Conservation (phyloP, 805 yeast genomes). For the Candida coleopterorum region DNA sequence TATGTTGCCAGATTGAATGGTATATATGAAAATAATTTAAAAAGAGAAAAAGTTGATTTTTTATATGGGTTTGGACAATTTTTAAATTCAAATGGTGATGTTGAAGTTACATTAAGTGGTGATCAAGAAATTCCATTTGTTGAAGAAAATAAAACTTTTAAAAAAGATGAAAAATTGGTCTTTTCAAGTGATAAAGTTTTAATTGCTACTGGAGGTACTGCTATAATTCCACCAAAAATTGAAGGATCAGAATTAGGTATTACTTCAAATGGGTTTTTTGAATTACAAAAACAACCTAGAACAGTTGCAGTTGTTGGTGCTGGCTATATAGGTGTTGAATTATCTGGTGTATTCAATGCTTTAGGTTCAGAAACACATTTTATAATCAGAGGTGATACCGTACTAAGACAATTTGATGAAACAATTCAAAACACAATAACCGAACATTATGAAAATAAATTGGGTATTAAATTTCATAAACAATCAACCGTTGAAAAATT, state of each 20-base stretch:
- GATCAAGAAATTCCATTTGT: conserved; percentile 37
- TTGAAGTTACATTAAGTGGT: conserved; percentile 60
- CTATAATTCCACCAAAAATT: conserved; percentile 62
- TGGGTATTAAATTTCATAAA: conserved; percentile 79
- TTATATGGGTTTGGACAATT: conserved; percentile 85
- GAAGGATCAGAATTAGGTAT: conserved; percentile 83
- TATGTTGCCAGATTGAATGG: conserved; percentile 85
- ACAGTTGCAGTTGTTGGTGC: conserved; percentile 95
- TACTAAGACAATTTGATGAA: conserved; percentile 83
- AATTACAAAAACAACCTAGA: conserved; percentile 77
- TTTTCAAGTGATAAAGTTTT: conserved; percentile 80
- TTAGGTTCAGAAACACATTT: conserved; percentile 83
- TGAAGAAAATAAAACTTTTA: conserved; percentile 20
- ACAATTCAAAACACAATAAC: conserved; percentile 76
- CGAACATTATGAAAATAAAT: conserved; percentile 66
- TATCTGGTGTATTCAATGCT: conserved; percentile 90
- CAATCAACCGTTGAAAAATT: conserved; percentile 41
- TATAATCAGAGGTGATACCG: conserved; percentile 87
- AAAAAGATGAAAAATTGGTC: conserved; percentile 50
- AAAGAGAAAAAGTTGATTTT: conserved; percentile 84
- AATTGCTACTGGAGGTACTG: conserved; percentile 91
- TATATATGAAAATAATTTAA: conserved; percentile 82
- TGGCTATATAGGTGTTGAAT: conserved; percentile 95
- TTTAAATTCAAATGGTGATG: conserved; percentile 55
- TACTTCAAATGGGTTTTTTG: conserved; percentile 88